Conservation (phyloP, 2,329 filamentous ascomycete species). For the Microdochium trichocladiopsis region DNA sequence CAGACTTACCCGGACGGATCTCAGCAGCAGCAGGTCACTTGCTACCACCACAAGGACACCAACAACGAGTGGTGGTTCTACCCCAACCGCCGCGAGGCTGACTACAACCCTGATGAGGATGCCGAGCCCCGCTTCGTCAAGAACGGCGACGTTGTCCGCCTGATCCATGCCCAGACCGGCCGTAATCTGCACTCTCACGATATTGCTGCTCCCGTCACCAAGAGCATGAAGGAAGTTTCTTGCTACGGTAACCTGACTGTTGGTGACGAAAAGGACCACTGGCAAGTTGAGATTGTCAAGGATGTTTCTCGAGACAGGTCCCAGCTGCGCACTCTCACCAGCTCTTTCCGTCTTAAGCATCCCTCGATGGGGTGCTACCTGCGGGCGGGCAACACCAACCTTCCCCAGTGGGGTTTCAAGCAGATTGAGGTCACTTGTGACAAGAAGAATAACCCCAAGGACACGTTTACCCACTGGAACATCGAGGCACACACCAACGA, state of each 20-base stretch:
- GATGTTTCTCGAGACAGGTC: constrained; percentile 84
- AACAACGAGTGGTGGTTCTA: constrained; percentile 99
- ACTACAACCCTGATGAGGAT: constrained; percentile 56
- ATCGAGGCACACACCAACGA: constrained; percentile 94
- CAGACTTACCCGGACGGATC: constrained; percentile 96
- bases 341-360: constrained; percentile 84
- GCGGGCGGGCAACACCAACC: constrained; percentile 88
- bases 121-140: constrained; percentile 69
- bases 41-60: constrained; percentile 98
- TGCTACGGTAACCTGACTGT: constrained; percentile 93
- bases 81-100: constrained; percentile 72
- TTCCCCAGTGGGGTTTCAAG: constrained; percentile 99
- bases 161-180: constrained; percentile 92
- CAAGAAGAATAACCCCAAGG: constrained; percentile 85
- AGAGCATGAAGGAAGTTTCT: constrained; percentile 87
- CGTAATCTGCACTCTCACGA: constrained; percentile 95
- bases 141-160: constrained; percentile 70
- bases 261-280: constrained; percentile 97
- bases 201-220: constrained; percentile 81
- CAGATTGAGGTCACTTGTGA: constrained; percentile 96
- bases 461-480: constrained; percentile 98
- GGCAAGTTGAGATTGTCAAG: constrained; percentile 84
- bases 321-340: constrained; percentile 84
- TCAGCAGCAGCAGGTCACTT: constrained; percentile 91
- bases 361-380: constrained; percentile 83